phyloP scores from a whole-genome alignment of 345 rosid genomes.

The Brassica cretica region DNA sequence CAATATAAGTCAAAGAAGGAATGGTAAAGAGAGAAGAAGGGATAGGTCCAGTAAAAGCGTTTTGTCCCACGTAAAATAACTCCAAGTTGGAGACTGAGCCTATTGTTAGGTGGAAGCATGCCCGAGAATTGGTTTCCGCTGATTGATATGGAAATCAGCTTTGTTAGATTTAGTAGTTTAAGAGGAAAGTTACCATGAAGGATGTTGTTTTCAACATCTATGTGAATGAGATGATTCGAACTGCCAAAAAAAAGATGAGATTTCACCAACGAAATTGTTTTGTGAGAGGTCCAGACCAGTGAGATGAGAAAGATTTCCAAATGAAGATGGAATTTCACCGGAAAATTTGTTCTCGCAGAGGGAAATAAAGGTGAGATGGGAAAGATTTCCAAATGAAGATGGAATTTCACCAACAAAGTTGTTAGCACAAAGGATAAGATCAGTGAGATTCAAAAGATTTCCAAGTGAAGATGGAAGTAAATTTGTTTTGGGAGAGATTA shows the following conservation, averaged over 20 bases:
- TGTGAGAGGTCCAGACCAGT: background rate
- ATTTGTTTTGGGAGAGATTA: background rate
- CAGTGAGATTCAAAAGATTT: background rate
- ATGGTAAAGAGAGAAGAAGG: background rate
- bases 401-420: background rate
- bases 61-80: background rate
- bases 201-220: background rate
- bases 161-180: background rate
- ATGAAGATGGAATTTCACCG: background rate
- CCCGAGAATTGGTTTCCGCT: background rate
- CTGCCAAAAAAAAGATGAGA: background rate
- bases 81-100: background rate
- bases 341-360: background rate
- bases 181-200: background rate
- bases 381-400: background rate
- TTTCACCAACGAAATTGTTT: background rate
- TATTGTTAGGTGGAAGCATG: background rate
- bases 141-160: background rate
- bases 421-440: background rate
- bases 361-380: background rate
- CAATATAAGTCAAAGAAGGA: background rate
- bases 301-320: background rate
- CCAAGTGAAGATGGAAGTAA: background rate
- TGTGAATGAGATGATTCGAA: background rate
- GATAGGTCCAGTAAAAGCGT: background rate